Percentiles rank a stretch among this genome's conserved stretches.
Conservation (phyloP, 192 early-diverging fungal species). For the Rhizoclosmatium globosum region DNA sequence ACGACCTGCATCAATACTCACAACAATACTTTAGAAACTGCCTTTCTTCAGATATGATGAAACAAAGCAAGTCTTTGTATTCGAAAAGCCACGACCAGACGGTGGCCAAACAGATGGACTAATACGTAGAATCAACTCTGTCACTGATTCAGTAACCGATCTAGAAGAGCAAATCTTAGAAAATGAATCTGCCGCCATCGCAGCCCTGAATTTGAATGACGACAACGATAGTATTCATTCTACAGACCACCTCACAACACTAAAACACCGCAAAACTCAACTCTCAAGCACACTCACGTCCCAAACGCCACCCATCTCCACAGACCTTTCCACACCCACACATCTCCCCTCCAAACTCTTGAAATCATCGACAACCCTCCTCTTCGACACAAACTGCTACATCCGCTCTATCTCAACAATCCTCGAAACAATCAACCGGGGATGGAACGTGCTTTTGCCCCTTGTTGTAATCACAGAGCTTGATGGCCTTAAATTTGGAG, state of each 20-base stretch:
- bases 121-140: too few relatives aligned
- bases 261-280: slow-evolving; percentile 18
- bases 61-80: background rate
- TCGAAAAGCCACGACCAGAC: background rate
- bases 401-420: slow-evolving; percentile 1
- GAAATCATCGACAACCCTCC: background rate
- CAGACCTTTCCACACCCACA: too few relatives aligned
- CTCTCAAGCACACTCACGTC: background rate
- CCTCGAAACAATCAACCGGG: background rate
- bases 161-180: too few relatives aligned
- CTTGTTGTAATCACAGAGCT: slow-evolving; percentile 50
- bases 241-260: background rate
- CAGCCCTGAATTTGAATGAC: too few relatives aligned
- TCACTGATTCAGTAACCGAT: too few relatives aligned
- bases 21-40: background rate
- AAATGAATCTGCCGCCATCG: too few relatives aligned
- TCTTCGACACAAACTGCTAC: slow-evolving; percentile 48
- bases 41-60: background rate
- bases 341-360: too few relatives aligned
- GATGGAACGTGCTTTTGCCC: slow-evolving; percentile 29
- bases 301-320: too few relatives aligned
- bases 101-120: too few relatives aligned
- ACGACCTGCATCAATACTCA: background rate
- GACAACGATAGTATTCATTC: too few relatives aligned
- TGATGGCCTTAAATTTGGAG: slow-evolving; percentile 42